Percentiles rank a stretch among this genome's conserved stretches.
phyloP scores from a whole-genome alignment of 2,329 filamentous ascomycete genomes.

The Teratosphaeria zuluensis region DNA sequence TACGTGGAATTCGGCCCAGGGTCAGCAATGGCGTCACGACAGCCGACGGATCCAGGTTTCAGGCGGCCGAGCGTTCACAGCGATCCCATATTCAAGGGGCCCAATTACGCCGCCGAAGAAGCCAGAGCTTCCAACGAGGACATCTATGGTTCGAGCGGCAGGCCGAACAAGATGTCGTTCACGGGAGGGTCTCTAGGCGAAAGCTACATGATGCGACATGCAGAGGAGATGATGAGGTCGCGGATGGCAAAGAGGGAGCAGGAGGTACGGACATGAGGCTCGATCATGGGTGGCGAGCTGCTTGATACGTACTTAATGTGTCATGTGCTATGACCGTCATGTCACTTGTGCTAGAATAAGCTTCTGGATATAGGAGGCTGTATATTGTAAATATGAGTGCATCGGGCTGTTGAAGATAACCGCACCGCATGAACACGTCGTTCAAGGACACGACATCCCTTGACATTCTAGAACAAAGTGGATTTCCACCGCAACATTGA shows the following conservation, averaged over 20 bases:
- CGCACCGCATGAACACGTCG: background rate
- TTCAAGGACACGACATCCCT: too few species aligned
- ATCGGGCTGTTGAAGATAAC: background rate
- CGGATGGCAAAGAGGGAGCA: slow-evolving; percentile 4
- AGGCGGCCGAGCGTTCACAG: slow-evolving; percentile 21
- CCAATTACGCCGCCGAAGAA: slow-evolving; percentile 13
- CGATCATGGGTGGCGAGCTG: background rate
- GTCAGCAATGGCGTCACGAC: slow-evolving; percentile 16
- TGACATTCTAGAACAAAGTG: background rate
- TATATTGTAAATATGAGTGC: background rate
- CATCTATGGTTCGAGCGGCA: slow-evolving; percentile 7
- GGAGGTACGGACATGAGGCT: slow-evolving; percentile 47
- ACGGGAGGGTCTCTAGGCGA: slow-evolving; percentile 24
- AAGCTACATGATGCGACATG: slow-evolving; percentile 24
- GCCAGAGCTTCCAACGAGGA: slow-evolving; percentile 6
- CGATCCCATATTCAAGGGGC: slow-evolving; percentile 21
- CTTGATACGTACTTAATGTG: background rate
- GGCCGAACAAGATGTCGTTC: slow-evolving; percentile 15
- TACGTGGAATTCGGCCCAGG: slow-evolving; percentile 17
- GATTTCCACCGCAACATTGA: background rate
- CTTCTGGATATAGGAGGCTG: background rate
- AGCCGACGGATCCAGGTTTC: slow-evolving; percentile 26
- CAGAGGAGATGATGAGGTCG: slow-evolving; percentile 19
- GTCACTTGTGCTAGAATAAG: background rate
- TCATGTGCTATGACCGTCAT: background rate